Conservation (phyloP, 202 grass and related monocot species). For the Musa balbisiana region DNA sequence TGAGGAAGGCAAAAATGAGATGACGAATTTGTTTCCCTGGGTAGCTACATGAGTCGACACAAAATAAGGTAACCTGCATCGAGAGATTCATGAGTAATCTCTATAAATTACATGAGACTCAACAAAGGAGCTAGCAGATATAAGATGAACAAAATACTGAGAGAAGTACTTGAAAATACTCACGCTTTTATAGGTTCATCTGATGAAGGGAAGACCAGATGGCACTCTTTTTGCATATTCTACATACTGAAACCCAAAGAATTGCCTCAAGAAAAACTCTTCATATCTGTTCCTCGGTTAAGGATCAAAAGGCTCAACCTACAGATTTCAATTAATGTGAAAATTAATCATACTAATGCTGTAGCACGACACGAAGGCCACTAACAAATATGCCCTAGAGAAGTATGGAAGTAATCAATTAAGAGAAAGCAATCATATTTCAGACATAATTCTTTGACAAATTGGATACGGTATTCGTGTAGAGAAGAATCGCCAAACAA, state of each 20-base stretch:
- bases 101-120: too few species aligned
- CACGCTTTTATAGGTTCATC: conserved; percentile 28
- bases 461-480: conserved; percentile 22
- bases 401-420: background rate
- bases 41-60: too few species aligned
- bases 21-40: too few species aligned
- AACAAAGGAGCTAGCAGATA: too few species aligned
- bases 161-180: background rate
- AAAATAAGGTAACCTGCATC: too few species aligned
- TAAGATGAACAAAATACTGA: background rate
- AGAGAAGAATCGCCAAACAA: conserved; percentile 19
- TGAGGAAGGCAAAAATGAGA: too few species aligned
- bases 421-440: background rate
- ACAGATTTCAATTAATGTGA: background rate
- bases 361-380: too few species aligned
- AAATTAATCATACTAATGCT: background rate
- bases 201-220: conserved; percentile 88
- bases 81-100: too few species aligned
- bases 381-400: background rate
- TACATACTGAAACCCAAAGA: conserved; percentile 62
- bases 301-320: conserved; percentile 20
- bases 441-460: background rate
- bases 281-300: conserved; percentile 62
- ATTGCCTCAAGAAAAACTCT: conserved; percentile 96
- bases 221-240: conserved; percentile 62